Percentiles rank a stretch among this genome's conserved stretches.
phyloP scores from a whole-genome alignment of 768 basidiomycete species.

The Calocera cornea region DNA sequence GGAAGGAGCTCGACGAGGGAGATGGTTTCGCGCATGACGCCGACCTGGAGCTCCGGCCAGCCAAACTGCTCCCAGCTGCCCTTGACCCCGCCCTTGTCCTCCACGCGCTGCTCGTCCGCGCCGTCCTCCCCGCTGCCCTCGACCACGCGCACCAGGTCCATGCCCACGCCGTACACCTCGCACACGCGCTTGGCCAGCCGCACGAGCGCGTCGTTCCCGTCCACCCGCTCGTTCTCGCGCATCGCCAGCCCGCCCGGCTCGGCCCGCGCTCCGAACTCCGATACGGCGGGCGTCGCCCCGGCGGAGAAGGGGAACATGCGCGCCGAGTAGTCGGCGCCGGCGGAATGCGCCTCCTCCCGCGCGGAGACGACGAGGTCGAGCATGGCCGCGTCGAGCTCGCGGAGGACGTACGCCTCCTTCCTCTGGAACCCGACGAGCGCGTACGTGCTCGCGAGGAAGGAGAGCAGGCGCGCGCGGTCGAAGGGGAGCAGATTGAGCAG shows the following conservation, averaged over 20 bases:
- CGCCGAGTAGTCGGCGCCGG: not conserved
- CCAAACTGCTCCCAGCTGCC: constrained; percentile 44
- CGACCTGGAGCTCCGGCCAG: constrained; percentile 91
- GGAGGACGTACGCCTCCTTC: constrained; percentile 75
- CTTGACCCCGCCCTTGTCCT: constrained; percentile 32
- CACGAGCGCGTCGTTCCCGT: constrained; percentile 75
- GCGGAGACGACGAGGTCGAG: constrained; percentile 80
- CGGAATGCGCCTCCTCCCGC: constrained; percentile 42
- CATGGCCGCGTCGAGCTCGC: constrained; percentile 74
- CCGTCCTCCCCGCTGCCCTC: constrained; percentile 12
- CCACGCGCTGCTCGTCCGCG: constrained; percentile 14
- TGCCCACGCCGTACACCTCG: constrained; percentile 65
- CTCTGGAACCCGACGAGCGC: constrained; percentile 69
- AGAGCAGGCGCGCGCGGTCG: constrained; percentile 59
- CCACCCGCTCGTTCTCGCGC: constrained; percentile 54
- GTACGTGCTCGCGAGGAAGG: constrained; percentile 60
- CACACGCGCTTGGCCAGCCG: constrained; percentile 60
- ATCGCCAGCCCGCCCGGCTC: constrained; percentile 35
- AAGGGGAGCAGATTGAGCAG: constrained; percentile 62
- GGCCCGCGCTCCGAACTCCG: not conserved
- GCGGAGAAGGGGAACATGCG: not conserved
- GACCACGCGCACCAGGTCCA: constrained; percentile 52
- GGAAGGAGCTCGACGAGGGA: constrained; percentile 54
- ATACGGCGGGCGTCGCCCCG: not conserved
- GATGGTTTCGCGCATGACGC: constrained; percentile 83